These are phyloP conservation scores for Euphorbia corollata DNA, from an alignment of 441 rosid species.

Conservation along the genomic window DNA sequence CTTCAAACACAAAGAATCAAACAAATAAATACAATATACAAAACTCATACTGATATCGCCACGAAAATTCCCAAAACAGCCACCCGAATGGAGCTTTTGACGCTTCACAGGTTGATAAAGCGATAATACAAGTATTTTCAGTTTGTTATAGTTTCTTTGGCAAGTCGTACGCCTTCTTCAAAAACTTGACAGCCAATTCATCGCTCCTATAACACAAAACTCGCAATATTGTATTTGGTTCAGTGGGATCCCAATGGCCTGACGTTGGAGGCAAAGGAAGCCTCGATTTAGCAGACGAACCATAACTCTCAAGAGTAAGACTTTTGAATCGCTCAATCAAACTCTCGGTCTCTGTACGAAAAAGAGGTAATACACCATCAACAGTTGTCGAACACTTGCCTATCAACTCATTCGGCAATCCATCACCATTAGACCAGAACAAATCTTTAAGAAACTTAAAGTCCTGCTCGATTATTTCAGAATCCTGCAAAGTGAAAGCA, in stretches of 20 bases:
- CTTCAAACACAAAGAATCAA: constrained; percentile 12
- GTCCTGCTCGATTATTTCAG: constrained; percentile 69
- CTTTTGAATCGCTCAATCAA: constrained; percentile 61
- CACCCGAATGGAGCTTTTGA: neutral
- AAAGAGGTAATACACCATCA: constrained; percentile 60
- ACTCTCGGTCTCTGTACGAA: constrained; percentile 59
- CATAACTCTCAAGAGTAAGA: constrained; percentile 37
- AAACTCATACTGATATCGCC: neutral
- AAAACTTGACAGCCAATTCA: constrained; percentile 69
- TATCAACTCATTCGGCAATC: constrained; percentile 67
- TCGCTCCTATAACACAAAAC: constrained; percentile 79
- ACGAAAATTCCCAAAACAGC: constrained; percentile 4
- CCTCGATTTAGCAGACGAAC: constrained; percentile 48
- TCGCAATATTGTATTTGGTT: constrained; percentile 75
- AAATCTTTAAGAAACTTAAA: constrained; percentile 72
- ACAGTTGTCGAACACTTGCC: constrained; percentile 55
- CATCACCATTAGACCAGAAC: constrained; percentile 96
- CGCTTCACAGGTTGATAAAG: neutral
- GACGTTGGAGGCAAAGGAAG: constrained; percentile 80
- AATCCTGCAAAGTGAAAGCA: constrained; percentile 64
- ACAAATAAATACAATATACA: constrained; percentile 19
- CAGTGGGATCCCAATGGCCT: constrained; percentile 75
- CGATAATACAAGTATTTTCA: neutral
- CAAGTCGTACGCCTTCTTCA: constrained; percentile 78
- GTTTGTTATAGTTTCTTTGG: constrained; percentile 60